Base-by-base conservation (phyloP, 305 asterid genomes). In the Solanum hybrid region DNA sequence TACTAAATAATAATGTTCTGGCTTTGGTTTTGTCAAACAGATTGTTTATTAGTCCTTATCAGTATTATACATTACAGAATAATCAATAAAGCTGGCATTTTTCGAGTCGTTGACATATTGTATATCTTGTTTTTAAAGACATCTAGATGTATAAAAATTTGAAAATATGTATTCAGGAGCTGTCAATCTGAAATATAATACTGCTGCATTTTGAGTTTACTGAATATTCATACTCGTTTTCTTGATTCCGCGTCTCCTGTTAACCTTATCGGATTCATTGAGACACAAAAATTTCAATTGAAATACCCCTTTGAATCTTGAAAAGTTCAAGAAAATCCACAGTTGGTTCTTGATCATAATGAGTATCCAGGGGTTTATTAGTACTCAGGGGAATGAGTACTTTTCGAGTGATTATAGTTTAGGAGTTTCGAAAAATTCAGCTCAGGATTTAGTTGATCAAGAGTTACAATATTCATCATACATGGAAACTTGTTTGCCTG, bases 331-430 rank as follows among this genome's bases (percentile, higher is more conserved):
- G 14, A 1, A 40, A 40, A 80, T 80, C 22, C 37, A 26, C 10
- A n/a, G 1, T 40, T 42, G 71, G 36, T 81, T 81, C 71, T 81
- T 82, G 69, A 82, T 82, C 88, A 20, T 5, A 71, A 92, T 92
- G 92, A 88, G 90, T 66, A 56, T 91, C 32, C 90, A 89, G 37
- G 79, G 66, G 20, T 16, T 82, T 46, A 51, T 32, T 46, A 51
- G 91, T 88, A 78, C 90, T 85, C 91, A 93, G 51, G 92, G 35
- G 69, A 88, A 82, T 90, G 92, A 90, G 38, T 93, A 5, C 31
- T 26, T 91, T 64, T 37, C 90, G 14, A 77, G 79, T 87, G 94
- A 93, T 60, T 92, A 71, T 86, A 13, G 86, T 16, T 38, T 80
- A 6, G 93, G 91, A 11, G 64, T 89, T 76, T 89, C 92, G 10